Evolutionary conservation across 108 stramenopile species (phyloP).

Genomic region (Stephanodiscus minutulus): DNA sequence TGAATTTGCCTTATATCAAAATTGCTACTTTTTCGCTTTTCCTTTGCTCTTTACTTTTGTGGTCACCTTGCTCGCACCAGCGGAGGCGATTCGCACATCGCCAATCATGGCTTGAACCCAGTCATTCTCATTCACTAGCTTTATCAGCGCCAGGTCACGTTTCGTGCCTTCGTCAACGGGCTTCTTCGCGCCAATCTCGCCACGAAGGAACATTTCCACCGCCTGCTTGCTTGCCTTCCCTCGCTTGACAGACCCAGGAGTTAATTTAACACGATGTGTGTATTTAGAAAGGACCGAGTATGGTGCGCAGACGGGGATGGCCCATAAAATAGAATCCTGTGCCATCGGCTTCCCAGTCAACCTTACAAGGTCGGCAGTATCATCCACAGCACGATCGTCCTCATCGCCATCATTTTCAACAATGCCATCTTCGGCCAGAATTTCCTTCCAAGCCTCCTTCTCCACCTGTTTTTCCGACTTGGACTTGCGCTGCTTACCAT

Average conservation of each 20-base stretch:
- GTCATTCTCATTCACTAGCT: constrained; percentile 80
- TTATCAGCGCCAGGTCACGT: constrained; percentile 69
- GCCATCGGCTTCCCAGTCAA: constrained; percentile 83
- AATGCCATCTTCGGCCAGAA: constrained; percentile 81
- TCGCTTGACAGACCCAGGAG: constrained; percentile 84
- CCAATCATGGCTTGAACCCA: constrained; percentile 80
- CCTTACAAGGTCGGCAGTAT: constrained; percentile 72
- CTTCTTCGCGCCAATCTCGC: constrained; percentile 35
- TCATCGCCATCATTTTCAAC: constrained; percentile 62
- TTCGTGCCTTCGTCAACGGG: constrained; percentile 42
- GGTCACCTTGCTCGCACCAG: constrained; percentile 74
- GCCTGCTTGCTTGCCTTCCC: constrained; percentile 88
- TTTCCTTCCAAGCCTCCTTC: constrained; percentile 73
- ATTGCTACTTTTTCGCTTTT: constrained; percentile 43
- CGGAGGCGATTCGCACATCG: constrained; percentile 83
- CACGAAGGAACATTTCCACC: constrained; percentile 72
- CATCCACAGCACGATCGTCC: constrained; percentile 65
- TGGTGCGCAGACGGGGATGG: constrained; percentile 93
- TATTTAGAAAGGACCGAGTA: constrained; percentile 87
- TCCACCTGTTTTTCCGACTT: constrained; percentile 79
- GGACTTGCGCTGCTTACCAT: constrained; percentile 63
- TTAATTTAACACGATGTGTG: constrained; percentile 86
- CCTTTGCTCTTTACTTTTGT: constrained; percentile 61
- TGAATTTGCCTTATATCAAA: no score
- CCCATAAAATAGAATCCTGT: constrained; percentile 86